Evolutionary conservation across 192 early-diverging fungal genomes (phyloP), one percentile per base, ranked within the genome.

Genomic region (Linnemannia schmuckeri): DNA sequence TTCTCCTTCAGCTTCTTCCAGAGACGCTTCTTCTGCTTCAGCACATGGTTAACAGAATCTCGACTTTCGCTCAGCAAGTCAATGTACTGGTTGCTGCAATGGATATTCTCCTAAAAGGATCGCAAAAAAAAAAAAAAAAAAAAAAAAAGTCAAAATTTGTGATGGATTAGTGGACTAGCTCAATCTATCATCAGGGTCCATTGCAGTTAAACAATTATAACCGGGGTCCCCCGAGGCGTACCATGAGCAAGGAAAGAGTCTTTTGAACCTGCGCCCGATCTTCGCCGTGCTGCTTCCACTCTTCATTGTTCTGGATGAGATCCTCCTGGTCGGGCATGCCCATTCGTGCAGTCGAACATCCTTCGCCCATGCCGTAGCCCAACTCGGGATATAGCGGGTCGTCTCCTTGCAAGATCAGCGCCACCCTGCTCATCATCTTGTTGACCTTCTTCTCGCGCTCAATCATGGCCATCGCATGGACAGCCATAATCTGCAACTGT

Each of bases 391-490:
- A 92, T 44, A 91, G 81, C 35, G 92, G 93, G 88, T 95, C 94
- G 74, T 95, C 94, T 4, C 90, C 85, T 38, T 93, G 91, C 17
- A 94, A 72, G 49, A 93, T 89, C 72, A 88, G 72, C 40, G 90
- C 87, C 41, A 94, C 78, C 49, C 92, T 90, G 69, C 88, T 90
- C 74, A 95, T 71, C 42, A 90, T 89, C 81, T 92, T 93, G 71
- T 91, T 92, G 70, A 93, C 91, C 22, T 84, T 87, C 79, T 93
- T 90, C 83, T 95, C 94, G 13, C 88, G 79, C 76, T 95, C 94
- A 77, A 95, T 92, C 77, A 93, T 91, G 52, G 90, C 88, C 92
- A 93, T 93, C 7, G 92, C 89, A 57, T 90, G 86, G 8, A 88
- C 82, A 24, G 93, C 90, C 61, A 94, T 87, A 27, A 90, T 81